Evolutionary conservation across 2,329 filamentous ascomycete genomes (phyloP).

Genomic region (Aspergillus japonicus): DNA sequence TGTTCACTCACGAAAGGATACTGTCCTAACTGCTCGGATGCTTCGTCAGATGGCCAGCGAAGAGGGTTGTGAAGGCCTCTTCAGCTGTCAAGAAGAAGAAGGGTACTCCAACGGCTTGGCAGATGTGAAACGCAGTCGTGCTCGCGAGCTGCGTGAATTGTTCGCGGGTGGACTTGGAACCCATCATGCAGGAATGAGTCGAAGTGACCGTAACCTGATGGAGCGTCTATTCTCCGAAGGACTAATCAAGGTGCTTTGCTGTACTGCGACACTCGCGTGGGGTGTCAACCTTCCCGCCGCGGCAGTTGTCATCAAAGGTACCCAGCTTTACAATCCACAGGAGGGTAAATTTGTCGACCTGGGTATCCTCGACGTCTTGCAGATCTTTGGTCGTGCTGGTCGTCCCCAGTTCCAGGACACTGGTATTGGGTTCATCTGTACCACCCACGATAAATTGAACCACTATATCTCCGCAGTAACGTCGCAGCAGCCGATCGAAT

Average conservation of each 20-base stretch:
- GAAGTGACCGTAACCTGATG: conserved; percentile 92
- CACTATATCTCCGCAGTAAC: conserved; percentile 94
- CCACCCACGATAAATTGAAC: conserved; percentile 85
- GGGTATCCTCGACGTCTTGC: conserved; percentile 91
- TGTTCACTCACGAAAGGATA: conserved; percentile 94
- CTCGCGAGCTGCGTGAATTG: conserved; percentile 82
- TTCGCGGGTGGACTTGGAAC: conserved; percentile 89
- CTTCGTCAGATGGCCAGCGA: conserved; percentile 84
- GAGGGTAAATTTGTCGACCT: conserved; percentile 96
- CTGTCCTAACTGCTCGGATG: conserved; percentile 80
- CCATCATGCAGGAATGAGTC: conserved; percentile 94
- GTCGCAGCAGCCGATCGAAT: conserved; percentile 94
- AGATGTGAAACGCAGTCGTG: conserved; percentile 82
- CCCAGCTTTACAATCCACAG: conserved; percentile 92
- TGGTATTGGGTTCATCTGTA: conserved; percentile 97
- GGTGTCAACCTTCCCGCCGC: conserved; percentile 97
- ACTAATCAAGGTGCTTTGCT: conserved; percentile 95
- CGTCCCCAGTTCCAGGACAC: conserved; percentile 96
- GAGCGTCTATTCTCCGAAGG: conserved; percentile 88
- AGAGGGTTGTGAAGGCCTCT: conserved; percentile 73
- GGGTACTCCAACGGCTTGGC: conserved; percentile 75
- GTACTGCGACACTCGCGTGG: conserved; percentile 96
- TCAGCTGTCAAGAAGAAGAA: conserved; percentile 77
- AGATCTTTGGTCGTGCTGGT: conserved; percentile 97
- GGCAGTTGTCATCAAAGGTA: conserved; percentile 96